A percentile compares a stretch with the other conserved stretches of the same genome.
phyloP scores from a whole-genome alignment of 2,329 filamentous ascomycete species.

The Clonostachys solani region DNA sequence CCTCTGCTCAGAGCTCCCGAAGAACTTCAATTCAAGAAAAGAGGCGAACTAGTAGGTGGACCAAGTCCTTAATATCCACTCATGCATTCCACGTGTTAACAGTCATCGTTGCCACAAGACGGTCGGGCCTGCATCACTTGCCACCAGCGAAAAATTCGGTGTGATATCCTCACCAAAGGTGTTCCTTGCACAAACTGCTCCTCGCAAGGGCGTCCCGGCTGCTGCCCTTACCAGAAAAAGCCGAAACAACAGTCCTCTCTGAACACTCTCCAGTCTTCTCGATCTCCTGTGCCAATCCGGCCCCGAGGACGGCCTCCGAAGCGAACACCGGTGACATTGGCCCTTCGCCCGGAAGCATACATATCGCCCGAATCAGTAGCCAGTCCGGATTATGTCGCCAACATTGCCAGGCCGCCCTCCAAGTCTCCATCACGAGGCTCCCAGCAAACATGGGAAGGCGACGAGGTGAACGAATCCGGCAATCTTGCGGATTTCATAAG shows the following conservation, averaged over 20 bases:
- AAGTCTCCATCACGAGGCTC: background rate
- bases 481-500: conserved; percentile 46
- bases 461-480: conserved; percentile 34
- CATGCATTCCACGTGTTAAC: no score
- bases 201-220: conserved; percentile 31
- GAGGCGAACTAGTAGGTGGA: no score
- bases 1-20: no score
- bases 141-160: conserved; percentile 45
- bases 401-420: conserved; percentile 2
- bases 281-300: conserved; percentile 32
- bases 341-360: conserved; percentile 5
- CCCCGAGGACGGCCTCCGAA: conserved; percentile 24
- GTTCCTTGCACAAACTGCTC: conserved; percentile 43
- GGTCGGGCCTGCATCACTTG: conserved; percentile 40
- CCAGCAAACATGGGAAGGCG: conserved; percentile 4
- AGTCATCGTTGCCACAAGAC: conserved; percentile 11
- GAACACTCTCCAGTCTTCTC: no score
- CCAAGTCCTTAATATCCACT: no score
- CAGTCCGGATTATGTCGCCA: no score
- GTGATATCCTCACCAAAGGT: conserved; percentile 40
- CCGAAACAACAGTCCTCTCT: conserved; percentile 5
- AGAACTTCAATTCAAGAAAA: no score
- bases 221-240: conserved; percentile 44
- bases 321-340: conserved; percentile 21
- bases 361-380: no score